These are phyloP conservation scores for Phaeotremella fagi DNA, from an alignment of 768 basidiomycete genomes.

Conservation along the genomic window DNA sequence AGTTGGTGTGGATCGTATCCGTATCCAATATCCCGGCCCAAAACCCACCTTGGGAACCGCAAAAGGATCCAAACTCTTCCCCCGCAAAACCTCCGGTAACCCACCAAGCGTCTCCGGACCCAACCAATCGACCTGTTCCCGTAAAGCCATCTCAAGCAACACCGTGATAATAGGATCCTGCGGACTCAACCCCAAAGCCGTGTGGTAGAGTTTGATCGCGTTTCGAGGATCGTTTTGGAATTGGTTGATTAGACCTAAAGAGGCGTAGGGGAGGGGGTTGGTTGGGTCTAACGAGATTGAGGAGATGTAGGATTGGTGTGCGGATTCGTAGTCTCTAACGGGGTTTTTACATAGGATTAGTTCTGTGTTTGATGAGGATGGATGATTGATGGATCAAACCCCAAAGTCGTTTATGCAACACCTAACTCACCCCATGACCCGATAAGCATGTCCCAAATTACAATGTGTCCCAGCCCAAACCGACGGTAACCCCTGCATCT, in stretches of 20 bases:
- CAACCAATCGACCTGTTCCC: slow-evolving; percentile 36
- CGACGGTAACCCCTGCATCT: slow-evolving; percentile 75
- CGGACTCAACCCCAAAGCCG: slow-evolving; percentile 56
- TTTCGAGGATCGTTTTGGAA: slow-evolving; percentile 65
- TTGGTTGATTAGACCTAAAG: slow-evolving; percentile 84
- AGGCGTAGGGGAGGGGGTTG: slow-evolving; percentile 72
- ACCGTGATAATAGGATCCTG: slow-evolving; percentile 47
- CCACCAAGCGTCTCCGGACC: slow-evolving; percentile 35
- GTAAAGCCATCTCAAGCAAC: slow-evolving; percentile 43
- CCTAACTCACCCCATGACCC: slow-evolving; percentile 67
- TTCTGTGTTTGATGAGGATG: too few relatives aligned
- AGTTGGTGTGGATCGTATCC: not conserved
- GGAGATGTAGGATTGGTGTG: slow-evolving; percentile 66
- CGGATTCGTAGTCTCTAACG: slow-evolving; percentile 53
- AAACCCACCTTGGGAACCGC: slow-evolving; percentile 25
- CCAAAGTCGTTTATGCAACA: not conserved
- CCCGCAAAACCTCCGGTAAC: slow-evolving; percentile 26
- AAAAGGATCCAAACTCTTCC: slow-evolving; percentile 28
- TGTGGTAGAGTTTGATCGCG: slow-evolving; percentile 87
- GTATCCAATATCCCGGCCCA: not conserved
- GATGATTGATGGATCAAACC: not conserved
- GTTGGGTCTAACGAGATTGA: slow-evolving; percentile 85
- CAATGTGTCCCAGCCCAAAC: slow-evolving; percentile 86
- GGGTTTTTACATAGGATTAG: not conserved
- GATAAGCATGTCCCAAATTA: slow-evolving; percentile 84